phyloP scores from a whole-genome alignment of 1,284 basidiomycete genomes.

The Rhodotorula sp. region DNA sequence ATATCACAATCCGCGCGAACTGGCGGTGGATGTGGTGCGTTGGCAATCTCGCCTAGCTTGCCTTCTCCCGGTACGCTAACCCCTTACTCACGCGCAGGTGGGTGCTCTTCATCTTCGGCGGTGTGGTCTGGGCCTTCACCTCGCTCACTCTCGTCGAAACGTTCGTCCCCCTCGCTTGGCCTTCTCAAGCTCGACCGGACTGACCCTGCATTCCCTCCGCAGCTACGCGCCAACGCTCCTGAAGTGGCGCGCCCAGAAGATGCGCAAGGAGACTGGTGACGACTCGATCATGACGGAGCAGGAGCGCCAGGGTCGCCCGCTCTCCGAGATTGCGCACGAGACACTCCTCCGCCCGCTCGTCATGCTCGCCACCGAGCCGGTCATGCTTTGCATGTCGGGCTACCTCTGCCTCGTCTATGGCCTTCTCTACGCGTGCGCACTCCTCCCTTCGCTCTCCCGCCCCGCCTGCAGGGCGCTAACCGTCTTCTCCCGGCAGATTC shows the following conservation, averaged over 20 bases:
- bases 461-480: constrained; percentile 33
- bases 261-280: constrained; percentile 55
- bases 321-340: constrained; percentile 47
- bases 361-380: constrained; percentile 66
- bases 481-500: neutral
- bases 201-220: neutral
- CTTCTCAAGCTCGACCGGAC: constrained; percentile 54
- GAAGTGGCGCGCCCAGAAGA: constrained; percentile 59
- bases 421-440: constrained; percentile 31
- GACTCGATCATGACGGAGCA: constrained; percentile 24
- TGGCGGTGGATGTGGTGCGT: constrained; percentile 69
- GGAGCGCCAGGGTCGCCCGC: constrained; percentile 14
- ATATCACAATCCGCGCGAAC: constrained; percentile 53
- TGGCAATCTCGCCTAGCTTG: too few relatives aligned
- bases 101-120: constrained; percentile 43
- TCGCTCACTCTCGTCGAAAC: constrained; percentile 16
- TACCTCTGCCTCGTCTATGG: constrained; percentile 67
- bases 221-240: constrained; percentile 64
- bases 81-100: constrained; percentile 42
- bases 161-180: neutral
- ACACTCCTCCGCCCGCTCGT: constrained; percentile 54
- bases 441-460: constrained; percentile 1
- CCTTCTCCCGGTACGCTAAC: too few relatives aligned
- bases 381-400: constrained; percentile 65
- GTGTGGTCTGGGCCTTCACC: neutral